A percentile compares a stretch with the other conserved stretches of the same genome.
Conservation (phyloP, 495 filamentous ascomycete genomes). For the Umbilicaria muhlenbergii region DNA sequence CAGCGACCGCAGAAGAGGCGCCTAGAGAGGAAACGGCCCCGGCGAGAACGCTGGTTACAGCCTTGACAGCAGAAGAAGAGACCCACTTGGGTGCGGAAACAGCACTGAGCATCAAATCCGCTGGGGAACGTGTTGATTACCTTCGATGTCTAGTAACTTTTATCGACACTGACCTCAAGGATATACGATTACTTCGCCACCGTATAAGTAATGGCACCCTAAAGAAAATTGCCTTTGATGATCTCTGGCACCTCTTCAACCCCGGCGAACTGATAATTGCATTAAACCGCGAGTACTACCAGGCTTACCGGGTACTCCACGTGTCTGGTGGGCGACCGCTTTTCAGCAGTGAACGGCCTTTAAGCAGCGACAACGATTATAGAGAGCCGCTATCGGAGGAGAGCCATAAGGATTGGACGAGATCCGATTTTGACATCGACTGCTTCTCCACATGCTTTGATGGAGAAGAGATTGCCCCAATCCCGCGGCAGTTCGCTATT, state of each 20-base stretch:
- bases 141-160: conserved; percentile 14
- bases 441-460: neutral
- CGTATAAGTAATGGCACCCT: conserved; percentile 1
- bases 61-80: no score
- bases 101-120: no score
- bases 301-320: conserved; percentile 1
- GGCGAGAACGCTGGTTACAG: no score
- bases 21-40: no score
- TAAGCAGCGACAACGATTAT: neutral
- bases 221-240: conserved; percentile 19
- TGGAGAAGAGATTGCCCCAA: neutral
- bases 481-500: neutral
- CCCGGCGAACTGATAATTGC: conserved; percentile 14
- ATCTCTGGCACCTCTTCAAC: conserved; percentile 27
- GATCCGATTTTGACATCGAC: neutral
- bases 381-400: conserved; percentile 4
- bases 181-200: neutral
- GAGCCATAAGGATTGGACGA: conserved; percentile 4
- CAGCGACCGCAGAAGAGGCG: no score
- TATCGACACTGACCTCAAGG: conserved; percentile 13
- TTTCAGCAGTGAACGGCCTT: neutral
- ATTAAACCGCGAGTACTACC: conserved; percentile 5
- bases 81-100: no score
- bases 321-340: conserved; percentile 1
- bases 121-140: neutral